These are phyloP conservation scores for Aureobasidium sp. DNA, from an alignment of 2,329 filamentous ascomycete species.

Conservation along the genomic window DNA sequence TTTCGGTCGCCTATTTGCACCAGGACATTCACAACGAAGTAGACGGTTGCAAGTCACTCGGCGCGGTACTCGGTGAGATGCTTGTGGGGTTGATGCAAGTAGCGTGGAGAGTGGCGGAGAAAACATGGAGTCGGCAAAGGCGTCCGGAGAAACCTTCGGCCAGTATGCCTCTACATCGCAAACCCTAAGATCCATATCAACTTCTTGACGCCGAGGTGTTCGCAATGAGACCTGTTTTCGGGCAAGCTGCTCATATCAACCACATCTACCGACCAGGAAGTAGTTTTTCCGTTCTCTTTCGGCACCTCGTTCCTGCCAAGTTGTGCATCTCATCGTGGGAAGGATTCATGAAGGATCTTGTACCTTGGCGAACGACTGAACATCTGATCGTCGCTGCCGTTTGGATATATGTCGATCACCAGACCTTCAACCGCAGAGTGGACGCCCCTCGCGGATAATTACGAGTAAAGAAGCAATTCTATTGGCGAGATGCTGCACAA, in stretches of 20 bases:
- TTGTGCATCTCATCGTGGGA: not conserved
- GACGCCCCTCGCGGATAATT: not conserved
- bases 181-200: not conserved
- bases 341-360: not conserved
- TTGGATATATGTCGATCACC: not conserved
- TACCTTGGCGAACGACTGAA: slow-evolving; percentile 3
- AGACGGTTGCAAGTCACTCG: not conserved
- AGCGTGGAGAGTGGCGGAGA: slow-evolving; percentile 7
- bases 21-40: not conserved
- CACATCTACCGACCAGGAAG: not conserved
- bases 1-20: not conserved
- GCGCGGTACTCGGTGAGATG: not conserved
- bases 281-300: slow-evolving; percentile 7
- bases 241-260: not conserved
- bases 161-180: not conserved
- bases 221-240: not conserved
- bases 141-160: not conserved
- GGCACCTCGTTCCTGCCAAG: slow-evolving; percentile 8
- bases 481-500: not conserved
- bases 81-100: slow-evolving; percentile 1
- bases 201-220: not conserved
- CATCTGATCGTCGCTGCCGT: not conserved
- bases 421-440: slow-evolving; percentile 5
- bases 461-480: not conserved
- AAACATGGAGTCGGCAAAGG: slow-evolving; percentile 7